These are phyloP conservation scores for Dactylonectria macrodidyma DNA, from an alignment of 2,329 filamentous ascomycete species.

Conservation along the genomic window DNA sequence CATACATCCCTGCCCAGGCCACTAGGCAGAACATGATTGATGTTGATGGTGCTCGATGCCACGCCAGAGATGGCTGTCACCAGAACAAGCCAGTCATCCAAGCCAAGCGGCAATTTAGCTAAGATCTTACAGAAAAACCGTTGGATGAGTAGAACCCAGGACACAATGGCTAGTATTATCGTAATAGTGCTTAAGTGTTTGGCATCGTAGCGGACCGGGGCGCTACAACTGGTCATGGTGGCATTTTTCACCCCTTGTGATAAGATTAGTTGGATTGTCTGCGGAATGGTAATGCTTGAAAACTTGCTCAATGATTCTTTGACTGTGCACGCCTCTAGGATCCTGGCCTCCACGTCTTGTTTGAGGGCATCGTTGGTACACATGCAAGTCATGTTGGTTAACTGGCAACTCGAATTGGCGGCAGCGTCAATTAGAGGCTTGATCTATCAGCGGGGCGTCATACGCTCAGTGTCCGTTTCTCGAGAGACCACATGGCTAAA, in stretches of 20 bases:
- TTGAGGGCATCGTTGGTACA: not conserved
- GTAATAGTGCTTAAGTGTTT: not conserved
- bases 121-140: not conserved
- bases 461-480: not conserved
- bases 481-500: too few species aligned
- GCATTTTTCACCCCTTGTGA: too few species aligned
- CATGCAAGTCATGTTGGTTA: not conserved
- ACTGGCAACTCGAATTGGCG: not conserved
- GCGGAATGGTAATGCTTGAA: too few species aligned
- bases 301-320: too few species aligned
- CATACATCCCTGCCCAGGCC: slow-evolving; percentile 55
- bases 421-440: not conserved
- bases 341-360: not conserved
- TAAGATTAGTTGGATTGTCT: too few species aligned
- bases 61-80: not conserved
- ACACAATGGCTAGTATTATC: not conserved
- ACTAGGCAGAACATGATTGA: not conserved
- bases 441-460: not conserved
- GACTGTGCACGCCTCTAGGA: too few species aligned
- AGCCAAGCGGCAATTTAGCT: not conserved
- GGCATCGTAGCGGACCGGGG: not conserved
- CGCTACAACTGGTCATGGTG: too few species aligned
- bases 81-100: slow-evolving; percentile 4
- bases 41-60: not conserved
- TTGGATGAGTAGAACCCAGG: not conserved